Evolutionary conservation across 2,329 filamentous ascomycete genomes (phyloP), one percentile per base, ranked within the genome.

Genomic region (Penicillium sp.): DNA sequence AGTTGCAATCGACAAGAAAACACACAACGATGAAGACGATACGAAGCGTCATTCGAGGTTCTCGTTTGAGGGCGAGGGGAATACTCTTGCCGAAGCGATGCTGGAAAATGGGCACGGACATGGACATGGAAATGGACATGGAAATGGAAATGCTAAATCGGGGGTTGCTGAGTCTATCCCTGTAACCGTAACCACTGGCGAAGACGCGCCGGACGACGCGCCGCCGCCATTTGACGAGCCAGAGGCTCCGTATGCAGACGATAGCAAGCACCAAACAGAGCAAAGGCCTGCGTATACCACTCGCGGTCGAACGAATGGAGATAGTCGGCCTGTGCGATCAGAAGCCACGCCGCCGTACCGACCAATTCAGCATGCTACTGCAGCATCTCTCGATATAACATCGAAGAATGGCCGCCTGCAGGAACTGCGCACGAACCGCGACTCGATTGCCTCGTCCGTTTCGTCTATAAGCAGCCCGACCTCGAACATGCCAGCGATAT

Each of bases 11-110:
- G 24, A 54, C 20, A 45, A 45, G 14, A 47, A 26, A 3, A 20
- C 40, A 30, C 49, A 46, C 42, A 50, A 9, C 11, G 46, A 28
- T 1, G 56, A 55, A 24, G 38, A 53, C 8, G 46, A 46, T 23
- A 55, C 47, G 20, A 59, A 23, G 18, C 42, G 52, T 23, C 18
- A 55, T 9, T 55, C 56, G 3, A 52, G 52, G n/a, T 59, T 59
- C 8, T 59, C 56, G 24, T 59, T 59, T 33, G 56, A 59, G 16
- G 43, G 56, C 5, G 52, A 59, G 20, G 40, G 56, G 5, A 51
- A 59, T 45, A 49, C 52, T 12, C 45, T 52, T 28, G 56, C 52
- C 14, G 56, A 55, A 16, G 56, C 42, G 9, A 59, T 55, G 47
- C 56, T 55, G 20, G 56, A 55, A 4, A 55, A 49, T 28, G 52